phyloP scores from a whole-genome alignment of 805 yeast species.

The Saccharomycopsis oosterbeekiorum region DNA sequence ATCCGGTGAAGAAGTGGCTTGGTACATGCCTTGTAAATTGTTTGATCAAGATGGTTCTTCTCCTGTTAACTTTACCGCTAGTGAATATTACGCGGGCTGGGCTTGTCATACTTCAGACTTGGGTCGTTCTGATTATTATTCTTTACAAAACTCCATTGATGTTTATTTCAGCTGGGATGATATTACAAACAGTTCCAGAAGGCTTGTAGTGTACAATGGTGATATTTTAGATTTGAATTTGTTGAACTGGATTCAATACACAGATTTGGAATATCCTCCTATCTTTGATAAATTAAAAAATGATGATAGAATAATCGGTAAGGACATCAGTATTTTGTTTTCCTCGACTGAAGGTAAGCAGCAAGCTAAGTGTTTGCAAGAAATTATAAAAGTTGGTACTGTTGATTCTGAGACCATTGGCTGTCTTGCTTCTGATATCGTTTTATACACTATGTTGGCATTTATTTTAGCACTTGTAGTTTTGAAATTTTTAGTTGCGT shows the following conservation, averaged over 20 bases:
- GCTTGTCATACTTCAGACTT: constrained; percentile 75
- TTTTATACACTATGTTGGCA: constrained; percentile 68
- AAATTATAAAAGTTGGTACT: constrained; percentile 80
- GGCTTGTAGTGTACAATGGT: constrained; percentile 83
- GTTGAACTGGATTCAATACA: constrained; percentile 61
- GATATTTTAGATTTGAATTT: constrained; percentile 74
- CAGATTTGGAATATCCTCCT: constrained; percentile 63
- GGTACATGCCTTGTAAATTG: constrained; percentile 93
- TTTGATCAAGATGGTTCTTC: constrained; percentile 63
- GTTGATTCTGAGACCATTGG: constrained; percentile 87
- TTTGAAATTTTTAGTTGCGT: constrained; percentile 72
- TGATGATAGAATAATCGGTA: constrained; percentile 52
- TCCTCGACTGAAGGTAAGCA: constrained; percentile 55
- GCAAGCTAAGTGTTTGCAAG: constrained; percentile 74
- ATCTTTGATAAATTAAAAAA: constrained; percentile 55
- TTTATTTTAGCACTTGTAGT: constrained; percentile 77
- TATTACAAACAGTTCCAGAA: constrained; percentile 55
- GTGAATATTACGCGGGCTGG: constrained; percentile 67
- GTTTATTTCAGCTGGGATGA: constrained; percentile 90
- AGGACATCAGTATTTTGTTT: constrained; percentile 69
- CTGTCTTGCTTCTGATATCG: constrained; percentile 83
- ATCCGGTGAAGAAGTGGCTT: constrained; percentile 57
- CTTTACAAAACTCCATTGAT: constrained; percentile 52
- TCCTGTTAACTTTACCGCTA: constrained; percentile 46
- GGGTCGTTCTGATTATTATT: constrained; percentile 64